phyloP scores from a whole-genome alignment of 1,139 yeast species.

The Suhomyces taliae region DNA sequence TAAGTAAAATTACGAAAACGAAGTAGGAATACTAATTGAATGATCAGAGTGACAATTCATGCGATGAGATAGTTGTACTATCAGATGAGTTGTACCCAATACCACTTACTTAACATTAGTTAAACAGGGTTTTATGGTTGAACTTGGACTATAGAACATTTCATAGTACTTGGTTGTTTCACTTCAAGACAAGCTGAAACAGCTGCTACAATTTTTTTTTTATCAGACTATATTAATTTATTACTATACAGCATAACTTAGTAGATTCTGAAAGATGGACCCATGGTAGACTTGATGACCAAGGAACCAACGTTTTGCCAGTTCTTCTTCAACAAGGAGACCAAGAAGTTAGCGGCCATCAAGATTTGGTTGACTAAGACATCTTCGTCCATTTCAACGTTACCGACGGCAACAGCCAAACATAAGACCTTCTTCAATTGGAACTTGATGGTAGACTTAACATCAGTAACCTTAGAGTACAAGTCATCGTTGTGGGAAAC shows the following conservation, averaged over 20 bases:
- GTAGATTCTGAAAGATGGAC: conserved; percentile 99
- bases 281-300: conserved; percentile 99
- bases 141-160: too few species aligned
- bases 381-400: conserved; percentile 98
- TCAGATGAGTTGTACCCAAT: too few species aligned
- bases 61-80: too few species aligned
- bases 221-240: conserved; percentile 3
- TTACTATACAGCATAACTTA: conserved; percentile 40
- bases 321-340: conserved; percentile 99
- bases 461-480: conserved; percentile 93
- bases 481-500: conserved; percentile 99
- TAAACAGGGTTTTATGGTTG: too few species aligned
- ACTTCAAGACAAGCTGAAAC: background rate
- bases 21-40: too few species aligned
- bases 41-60: too few species aligned
- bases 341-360: conserved; percentile 99
- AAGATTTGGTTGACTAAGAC: conserved; percentile 95
- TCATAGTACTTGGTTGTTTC: too few species aligned
- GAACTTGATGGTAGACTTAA: conserved; percentile 99
- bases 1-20: too few species aligned
- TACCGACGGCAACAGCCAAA: conserved; percentile 95
- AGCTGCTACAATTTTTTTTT: background rate
- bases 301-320: conserved; percentile 99
- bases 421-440: conserved; percentile 96
- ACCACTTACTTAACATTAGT: too few species aligned